These are phyloP conservation scores for Podosphaera xanthii DNA, from an alignment of 2,329 filamentous ascomycete genomes.

Conservation along the genomic window DNA sequence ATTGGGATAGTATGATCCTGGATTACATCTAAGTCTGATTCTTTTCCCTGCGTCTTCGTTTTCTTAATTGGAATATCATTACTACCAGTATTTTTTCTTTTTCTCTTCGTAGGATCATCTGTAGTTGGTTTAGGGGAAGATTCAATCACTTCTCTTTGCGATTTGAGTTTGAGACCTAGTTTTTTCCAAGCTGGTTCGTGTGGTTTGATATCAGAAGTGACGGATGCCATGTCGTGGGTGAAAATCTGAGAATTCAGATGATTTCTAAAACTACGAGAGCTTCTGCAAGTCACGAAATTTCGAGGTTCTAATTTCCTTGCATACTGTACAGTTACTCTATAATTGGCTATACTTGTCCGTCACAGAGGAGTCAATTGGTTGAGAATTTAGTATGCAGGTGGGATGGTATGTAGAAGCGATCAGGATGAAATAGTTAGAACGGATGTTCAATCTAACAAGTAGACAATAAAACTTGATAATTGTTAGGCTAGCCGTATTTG, in stretches of 20 bases:
- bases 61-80: constrained; percentile 11
- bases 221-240: not conserved
- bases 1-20: constrained; percentile 12
- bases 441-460: no score
- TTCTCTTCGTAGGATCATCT: constrained; percentile 10
- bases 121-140: constrained; percentile 4
- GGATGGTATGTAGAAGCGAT: no score
- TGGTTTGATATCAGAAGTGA: not conserved
- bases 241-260: not conserved
- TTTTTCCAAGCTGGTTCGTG: constrained; percentile 3
- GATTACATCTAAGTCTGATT: constrained; percentile 2
- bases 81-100: constrained; percentile 7
- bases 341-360: not conserved
- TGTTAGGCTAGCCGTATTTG: no score
- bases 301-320: no score
- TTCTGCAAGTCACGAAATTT: not conserved
- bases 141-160: constrained; percentile 19
- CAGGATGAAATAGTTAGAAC: no score
- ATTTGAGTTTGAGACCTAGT: constrained; percentile 22
- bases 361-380: not conserved
- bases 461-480: no score
- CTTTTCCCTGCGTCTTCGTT: constrained; percentile 8
- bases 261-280: not conserved
- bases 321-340: not conserved
- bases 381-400: no score